Percentiles rank a stretch among this genome's conserved stretches.
Conservation (phyloP, 2,329 filamentous ascomycete species). For the Fusarium luffae region DNA sequence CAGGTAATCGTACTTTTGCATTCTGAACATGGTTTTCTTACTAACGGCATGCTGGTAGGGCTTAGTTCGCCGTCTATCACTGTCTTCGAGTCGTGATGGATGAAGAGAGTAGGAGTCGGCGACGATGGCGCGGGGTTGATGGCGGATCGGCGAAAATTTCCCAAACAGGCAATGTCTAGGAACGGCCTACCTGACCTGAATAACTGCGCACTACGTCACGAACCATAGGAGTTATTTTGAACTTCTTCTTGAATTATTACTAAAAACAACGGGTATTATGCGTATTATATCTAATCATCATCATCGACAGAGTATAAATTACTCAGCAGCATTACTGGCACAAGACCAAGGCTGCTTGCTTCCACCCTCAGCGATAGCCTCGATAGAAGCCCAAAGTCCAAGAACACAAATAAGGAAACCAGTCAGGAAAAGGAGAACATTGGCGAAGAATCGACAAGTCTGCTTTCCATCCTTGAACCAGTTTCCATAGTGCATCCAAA, state of each 20-base stretch:
- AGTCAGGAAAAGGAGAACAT: conserved; percentile 48
- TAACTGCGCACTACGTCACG: too few species aligned
- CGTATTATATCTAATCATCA: neutral
- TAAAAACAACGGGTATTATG: conserved; percentile 10
- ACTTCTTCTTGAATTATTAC: neutral
- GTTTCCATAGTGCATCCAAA: conserved; percentile 58
- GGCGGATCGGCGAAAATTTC: neutral
- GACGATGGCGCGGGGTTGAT: neutral
- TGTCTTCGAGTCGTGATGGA: rapidly evolving
- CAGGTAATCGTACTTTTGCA: conserved; percentile 24
- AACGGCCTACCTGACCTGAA: neutral
- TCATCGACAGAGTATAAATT: rapidly evolving
- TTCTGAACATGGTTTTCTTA: conserved; percentile 35
- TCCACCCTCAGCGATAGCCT: conserved; percentile 49
- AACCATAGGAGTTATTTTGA: too few species aligned
- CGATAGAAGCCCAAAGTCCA: conserved; percentile 55
- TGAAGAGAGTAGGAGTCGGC: conserved; percentile 12
- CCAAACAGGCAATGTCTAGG: neutral
- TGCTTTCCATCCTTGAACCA: conserved; percentile 52
- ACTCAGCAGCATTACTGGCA: conserved; percentile 43
- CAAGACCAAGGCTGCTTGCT: conserved; percentile 53
- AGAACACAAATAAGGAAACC: conserved; percentile 53
- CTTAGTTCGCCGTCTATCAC: rapidly evolving
- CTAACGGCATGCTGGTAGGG: conserved; percentile 9
- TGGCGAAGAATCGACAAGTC: conserved; percentile 48